Evolutionary conservation across 1,284 basidiomycete species (phyloP).

Genomic region (Prillingera fragicola): DNA sequence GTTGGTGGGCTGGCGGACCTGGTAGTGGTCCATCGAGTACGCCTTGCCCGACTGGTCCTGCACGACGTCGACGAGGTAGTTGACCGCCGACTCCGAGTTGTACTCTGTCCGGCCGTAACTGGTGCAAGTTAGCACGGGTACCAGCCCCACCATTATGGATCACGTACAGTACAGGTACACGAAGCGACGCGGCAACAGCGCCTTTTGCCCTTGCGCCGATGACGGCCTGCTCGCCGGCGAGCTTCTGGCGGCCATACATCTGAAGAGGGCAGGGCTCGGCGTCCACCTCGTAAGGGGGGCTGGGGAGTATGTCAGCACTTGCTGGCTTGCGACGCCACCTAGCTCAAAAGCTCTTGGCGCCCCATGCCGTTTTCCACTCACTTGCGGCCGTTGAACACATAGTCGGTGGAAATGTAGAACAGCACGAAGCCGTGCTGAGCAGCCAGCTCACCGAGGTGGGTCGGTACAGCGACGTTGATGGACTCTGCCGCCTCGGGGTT

Average conservation of each 20-base stretch:
- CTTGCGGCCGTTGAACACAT: conserved; percentile 45
- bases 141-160: background rate
- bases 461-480: conserved; percentile 51
- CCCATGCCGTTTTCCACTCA: no score
- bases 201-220: conserved; percentile 29
- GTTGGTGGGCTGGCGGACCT: conserved; percentile 51
- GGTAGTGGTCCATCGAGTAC: conserved; percentile 49
- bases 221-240: conserved; percentile 40
- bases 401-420: conserved; percentile 52
- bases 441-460: conserved; percentile 41
- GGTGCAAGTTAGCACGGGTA: conserved; percentile 10
- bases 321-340: no score
- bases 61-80: conserved; percentile 49
- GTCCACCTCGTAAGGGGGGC: conserved; percentile 50
- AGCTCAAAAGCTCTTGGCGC: no score
- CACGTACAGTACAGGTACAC: conserved; percentile 47
- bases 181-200: conserved; percentile 40
- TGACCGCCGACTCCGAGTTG: conserved; percentile 51
- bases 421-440: conserved; percentile 39
- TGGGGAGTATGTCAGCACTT: no score
- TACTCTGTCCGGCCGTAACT: conserved; percentile 49
- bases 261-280: conserved; percentile 50
- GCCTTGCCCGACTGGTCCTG: conserved; percentile 48
- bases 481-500: conserved; percentile 49
- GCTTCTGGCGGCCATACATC: conserved; percentile 49